phyloP scores from a whole-genome alignment of 192 early-diverging fungal species.

The Backusella mclennaniae region DNA sequence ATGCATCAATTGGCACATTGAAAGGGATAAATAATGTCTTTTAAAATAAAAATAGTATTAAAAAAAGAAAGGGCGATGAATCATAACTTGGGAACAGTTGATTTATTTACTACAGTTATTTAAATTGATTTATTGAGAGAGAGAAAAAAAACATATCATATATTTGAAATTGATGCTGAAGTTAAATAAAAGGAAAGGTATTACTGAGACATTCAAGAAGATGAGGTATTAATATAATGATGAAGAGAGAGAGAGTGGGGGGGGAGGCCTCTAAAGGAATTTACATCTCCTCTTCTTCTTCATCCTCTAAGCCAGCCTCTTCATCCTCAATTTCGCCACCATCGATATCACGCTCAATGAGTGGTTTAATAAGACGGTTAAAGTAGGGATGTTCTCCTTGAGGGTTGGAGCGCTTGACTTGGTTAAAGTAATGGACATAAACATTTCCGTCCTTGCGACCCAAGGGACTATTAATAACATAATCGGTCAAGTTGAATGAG shows the following conservation, averaged over 20 bases:
- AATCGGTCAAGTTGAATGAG: slow-evolving; percentile 87
- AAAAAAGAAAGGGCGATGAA: neutral
- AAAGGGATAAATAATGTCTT: neutral
- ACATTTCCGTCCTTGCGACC: slow-evolving; percentile 85
- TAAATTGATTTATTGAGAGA: no score
- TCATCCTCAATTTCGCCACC: slow-evolving; percentile 46
- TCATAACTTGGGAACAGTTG: neutral
- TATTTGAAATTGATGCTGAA: neutral
- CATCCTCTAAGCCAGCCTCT: slow-evolving; percentile 52
- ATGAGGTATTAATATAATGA: neutral
- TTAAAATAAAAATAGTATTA: neutral
- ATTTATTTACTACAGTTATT: neutral
- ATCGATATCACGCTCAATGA: slow-evolving; percentile 61
- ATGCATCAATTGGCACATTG: slow-evolving; percentile 1
- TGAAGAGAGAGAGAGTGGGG: neutral
- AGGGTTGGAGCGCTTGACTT: slow-evolving; percentile 77
- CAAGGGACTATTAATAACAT: slow-evolving; percentile 86
- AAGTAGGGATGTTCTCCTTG: slow-evolving; percentile 73
- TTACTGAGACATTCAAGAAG: neutral
- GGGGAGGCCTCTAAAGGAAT: neutral
- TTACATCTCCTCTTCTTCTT: slow-evolving; percentile 51
- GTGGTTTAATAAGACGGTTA: slow-evolving; percentile 70
- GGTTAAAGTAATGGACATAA: slow-evolving; percentile 84
- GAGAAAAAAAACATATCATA: neutral
- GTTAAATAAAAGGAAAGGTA: neutral